Conservation (phyloP, 495 filamentous ascomycete species). For the Clavariopsis aquatica region DNA sequence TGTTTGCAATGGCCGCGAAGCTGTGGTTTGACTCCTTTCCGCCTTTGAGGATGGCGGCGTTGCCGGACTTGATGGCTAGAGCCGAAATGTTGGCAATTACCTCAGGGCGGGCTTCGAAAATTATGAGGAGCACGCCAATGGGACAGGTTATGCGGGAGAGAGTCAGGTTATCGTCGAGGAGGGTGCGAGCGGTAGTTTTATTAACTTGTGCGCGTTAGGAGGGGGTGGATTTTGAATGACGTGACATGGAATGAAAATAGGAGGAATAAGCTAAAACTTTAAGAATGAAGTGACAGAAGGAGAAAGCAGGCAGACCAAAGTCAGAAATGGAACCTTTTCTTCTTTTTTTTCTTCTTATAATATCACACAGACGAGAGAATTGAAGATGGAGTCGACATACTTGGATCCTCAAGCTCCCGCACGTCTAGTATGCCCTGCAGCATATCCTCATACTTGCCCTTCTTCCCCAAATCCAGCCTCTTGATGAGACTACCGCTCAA, state of each 20-base stretch:
- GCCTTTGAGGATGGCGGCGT: slow-evolving; percentile 95
- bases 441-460: slow-evolving; percentile 97
- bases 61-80: slow-evolving; percentile 96
- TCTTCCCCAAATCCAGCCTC: slow-evolving; percentile 77
- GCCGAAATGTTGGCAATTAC: slow-evolving; percentile 98
- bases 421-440: slow-evolving; percentile 93
- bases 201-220: slow-evolving; percentile 62
- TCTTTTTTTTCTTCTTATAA: too few relatives aligned
- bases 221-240: background rate
- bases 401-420: slow-evolving; percentile 79
- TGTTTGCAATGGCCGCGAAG: slow-evolving; percentile 82
- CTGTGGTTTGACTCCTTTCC: slow-evolving; percentile 95
- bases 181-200: slow-evolving; percentile 76
- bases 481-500: slow-evolving; percentile 87
- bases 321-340: background rate
- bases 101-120: slow-evolving; percentile 96
- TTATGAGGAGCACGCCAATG: slow-evolving; percentile 93
- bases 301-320: too few relatives aligned
- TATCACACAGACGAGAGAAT: too few relatives aligned
- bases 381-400: slow-evolving; percentile 52
- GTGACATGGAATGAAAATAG: background rate
- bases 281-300: too few relatives aligned
- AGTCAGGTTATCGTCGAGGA: slow-evolving; percentile 82
- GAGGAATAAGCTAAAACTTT: too few relatives aligned
- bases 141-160: slow-evolving; percentile 87